Evolutionary conservation across 768 basidiomycete genomes (phyloP).

Genomic region (Mycena albidolilacea): DNA sequence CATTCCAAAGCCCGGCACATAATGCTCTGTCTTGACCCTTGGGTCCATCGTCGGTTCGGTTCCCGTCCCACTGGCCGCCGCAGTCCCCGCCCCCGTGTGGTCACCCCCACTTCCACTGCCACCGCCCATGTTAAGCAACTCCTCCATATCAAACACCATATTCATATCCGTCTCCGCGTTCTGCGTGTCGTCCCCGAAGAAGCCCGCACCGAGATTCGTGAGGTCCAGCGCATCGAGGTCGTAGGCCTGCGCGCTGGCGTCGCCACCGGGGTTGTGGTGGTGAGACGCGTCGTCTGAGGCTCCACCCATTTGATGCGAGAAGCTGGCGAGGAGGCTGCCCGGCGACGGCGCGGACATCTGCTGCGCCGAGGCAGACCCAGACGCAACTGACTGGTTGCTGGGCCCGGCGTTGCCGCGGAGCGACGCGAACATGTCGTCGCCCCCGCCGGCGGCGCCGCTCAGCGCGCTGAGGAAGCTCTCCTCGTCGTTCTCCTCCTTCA

Average conservation of each 20-base stretch:
- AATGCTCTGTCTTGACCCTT: background rate
- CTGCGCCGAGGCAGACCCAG: conserved; percentile 53
- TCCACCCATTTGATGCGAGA: conserved; percentile 51
- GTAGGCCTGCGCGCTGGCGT: conserved; percentile 52
- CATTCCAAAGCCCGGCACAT: background rate
- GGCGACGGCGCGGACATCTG: conserved; percentile 45
- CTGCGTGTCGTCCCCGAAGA: conserved; percentile 53
- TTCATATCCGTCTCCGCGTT: conserved; percentile 44
- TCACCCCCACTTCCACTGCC: conserved; percentile 45
- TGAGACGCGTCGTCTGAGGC: conserved; percentile 40
- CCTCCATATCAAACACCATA: conserved; percentile 71
- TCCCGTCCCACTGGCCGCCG: background rate
- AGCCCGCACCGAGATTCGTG: conserved; percentile 58
- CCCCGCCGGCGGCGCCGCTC: conserved; percentile 25
- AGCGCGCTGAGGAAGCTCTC: conserved; percentile 55
- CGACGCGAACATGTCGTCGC: conserved; percentile 53
- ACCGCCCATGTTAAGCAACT: conserved; percentile 64
- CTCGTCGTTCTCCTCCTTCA: conserved; percentile 45
- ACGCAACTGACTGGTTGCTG: conserved; percentile 23
- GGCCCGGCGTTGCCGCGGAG: conserved; percentile 43
- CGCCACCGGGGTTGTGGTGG: conserved; percentile 38
- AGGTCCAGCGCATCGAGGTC: conserved; percentile 66
- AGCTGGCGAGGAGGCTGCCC: conserved; percentile 58
- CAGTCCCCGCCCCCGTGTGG: no score
- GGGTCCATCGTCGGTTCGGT: background rate